Evolutionary conservation across 2,329 filamentous ascomycete genomes (phyloP), one percentile per base, ranked within the genome.

Genomic region (Colletotrichum acutatum): DNA sequence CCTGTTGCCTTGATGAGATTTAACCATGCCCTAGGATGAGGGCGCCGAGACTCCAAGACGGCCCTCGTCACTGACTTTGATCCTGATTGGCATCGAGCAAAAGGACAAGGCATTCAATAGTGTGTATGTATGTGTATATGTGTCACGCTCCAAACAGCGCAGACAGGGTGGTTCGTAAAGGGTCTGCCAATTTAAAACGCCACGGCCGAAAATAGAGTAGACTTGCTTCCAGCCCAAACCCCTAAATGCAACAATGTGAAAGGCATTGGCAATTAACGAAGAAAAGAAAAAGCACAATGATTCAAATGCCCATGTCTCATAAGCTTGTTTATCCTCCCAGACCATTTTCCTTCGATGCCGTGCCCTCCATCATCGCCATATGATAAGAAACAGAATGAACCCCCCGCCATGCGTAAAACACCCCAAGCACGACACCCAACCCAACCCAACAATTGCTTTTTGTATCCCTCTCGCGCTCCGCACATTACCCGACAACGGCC

Each of bases 401-500:
- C 32, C 54, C 9, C 54, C 9, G 30, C 34, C 37, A 37, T 34
- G 7, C 24, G 32, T 28, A 52, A 42, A 66, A 19, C 49, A 61
- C 49, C 60, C 60, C 46, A 5, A 49, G 8, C 7, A 54, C 24
- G 60, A 14, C 49, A 9, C 37, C 24, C 37, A 26, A n/a, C 52
- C 57, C 46, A 28, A 28, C 26, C 22, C 24, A 12, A 34, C 37
- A 19, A 19, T 42, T 42, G 37, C 37, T 42, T 42, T 42, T 42
- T 42, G 37, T 34, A 34, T 34, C 32, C 32, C 32, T 34, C 32
- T 34, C 32, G 11, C 32, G 11, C 11, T 12, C 11, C 32, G 12
- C 32, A 12, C 32, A 34, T 72, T 80, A 92, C 56, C 90, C 90
- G 67, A 92, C 93, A 22, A 98, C 95, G 69, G 92, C 92, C 88